These are phyloP conservation scores for Neofusicoccum sp. DNA, from an alignment of 2,329 filamentous ascomycete genomes.

Conservation along the genomic window DNA sequence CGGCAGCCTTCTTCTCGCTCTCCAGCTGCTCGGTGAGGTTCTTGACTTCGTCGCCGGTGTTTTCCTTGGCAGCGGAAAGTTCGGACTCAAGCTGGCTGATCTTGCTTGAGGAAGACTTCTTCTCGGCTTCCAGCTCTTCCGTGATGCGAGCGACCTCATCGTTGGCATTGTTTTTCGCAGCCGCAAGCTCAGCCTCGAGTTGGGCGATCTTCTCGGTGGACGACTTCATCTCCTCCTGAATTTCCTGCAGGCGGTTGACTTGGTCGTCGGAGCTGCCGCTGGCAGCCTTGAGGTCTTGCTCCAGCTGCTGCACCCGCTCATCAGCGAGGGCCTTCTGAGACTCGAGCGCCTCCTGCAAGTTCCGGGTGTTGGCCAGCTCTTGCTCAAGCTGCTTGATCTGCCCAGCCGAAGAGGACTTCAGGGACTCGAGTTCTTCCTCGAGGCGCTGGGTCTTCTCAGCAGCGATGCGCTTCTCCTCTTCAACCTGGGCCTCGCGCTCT, in stretches of 20 bases:
- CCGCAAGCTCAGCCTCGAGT: conserved; percentile 5
- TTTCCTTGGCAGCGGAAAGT: background rate
- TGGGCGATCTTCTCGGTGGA: conserved; percentile 18
- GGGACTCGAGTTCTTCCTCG: conserved; percentile 9
- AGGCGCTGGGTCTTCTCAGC: conserved; percentile 13
- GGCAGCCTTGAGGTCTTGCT: conserved; percentile 16
- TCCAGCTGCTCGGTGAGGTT: background rate
- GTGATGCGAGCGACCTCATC: conserved; percentile 13
- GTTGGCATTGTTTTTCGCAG: conserved; percentile 7
- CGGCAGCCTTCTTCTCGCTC: conserved; percentile 3
- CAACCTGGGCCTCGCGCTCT: conserved; percentile 9
- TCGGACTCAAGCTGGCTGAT: conserved; percentile 6
- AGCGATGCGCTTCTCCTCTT: conserved; percentile 20
- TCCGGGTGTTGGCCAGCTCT: conserved; percentile 12
- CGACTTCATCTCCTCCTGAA: conserved; percentile 14
- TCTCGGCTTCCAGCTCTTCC: conserved; percentile 11
- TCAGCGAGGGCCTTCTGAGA: conserved; percentile 8
- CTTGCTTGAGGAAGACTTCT: background rate
- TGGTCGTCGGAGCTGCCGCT: conserved; percentile 1
- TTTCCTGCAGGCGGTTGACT: conserved; percentile 4
- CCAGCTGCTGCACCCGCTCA: conserved; percentile 8
- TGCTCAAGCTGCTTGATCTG: conserved; percentile 1
- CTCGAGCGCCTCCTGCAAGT: conserved; percentile 10
- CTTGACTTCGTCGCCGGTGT: conserved; percentile 10
- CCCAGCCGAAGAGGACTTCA: conserved; percentile 8